Base-by-base conservation (phyloP, 768 basidiomycete species). In the Boletus eberwhitei region DNA sequence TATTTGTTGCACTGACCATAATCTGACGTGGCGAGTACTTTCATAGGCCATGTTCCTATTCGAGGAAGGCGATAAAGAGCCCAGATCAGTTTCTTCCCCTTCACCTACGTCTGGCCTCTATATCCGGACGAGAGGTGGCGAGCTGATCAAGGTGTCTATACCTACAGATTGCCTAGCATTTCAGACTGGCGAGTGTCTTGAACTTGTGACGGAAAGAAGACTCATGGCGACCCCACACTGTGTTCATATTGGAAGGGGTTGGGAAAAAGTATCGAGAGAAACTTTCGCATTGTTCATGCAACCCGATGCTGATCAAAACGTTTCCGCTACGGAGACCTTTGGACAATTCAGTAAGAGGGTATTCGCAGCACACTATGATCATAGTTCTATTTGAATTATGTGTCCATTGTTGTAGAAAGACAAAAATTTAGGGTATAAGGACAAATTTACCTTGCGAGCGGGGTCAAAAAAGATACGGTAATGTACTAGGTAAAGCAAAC, bases 121-220 rank as follows among this genome's bases (percentile, higher is more conserved):
- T 73, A 97, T 99, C 62, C 85, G 85, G 43, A 93, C 90, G 21
- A 83, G 95, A 34, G 86, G 87, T 4, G 87, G 89, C 2, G 75
- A 83, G 22, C 69, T 95, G 26, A 84, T 83, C 14, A 94, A 92
- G 69, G 92, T 96, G 17, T 78, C 84, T 2, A 97, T 99, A 58
- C 96, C 97, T 5, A 64, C 74, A 17, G 83, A 90, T 65, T 91
- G 87, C 64, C 73, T 96, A 48, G 96, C 95, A 4, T 98, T 99
- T 71, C 97, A 99, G 70, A 98, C 94, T 0, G 97, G 97, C 7
- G 94, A 99, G 73, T 92, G 96, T 9, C 81, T 99, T 21, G 87
- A 97, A 69, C 76, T 98, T 22, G 87, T 95, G 22, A 98, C 96
- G 2, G 83, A 79, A 11, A 83, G 86, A 14, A 82, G 78, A 52